Evolutionary conservation across 805 yeast genomes (phyloP).

Genomic region (Kodamaea sagamina): DNA sequence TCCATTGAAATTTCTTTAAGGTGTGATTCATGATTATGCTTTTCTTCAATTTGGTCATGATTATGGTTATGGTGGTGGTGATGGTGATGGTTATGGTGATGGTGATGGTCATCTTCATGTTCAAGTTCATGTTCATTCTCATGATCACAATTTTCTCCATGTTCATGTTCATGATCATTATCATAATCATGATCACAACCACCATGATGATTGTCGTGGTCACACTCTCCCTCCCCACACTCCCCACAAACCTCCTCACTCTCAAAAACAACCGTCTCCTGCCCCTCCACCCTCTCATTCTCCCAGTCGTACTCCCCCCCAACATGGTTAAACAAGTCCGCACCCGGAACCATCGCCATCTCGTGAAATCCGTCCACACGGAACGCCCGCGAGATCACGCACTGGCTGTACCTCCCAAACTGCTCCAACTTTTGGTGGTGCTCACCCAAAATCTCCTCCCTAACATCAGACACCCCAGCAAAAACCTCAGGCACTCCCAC

Average conservation of each 20-base stretch:
- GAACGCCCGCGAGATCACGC: slow-evolving; percentile 78
- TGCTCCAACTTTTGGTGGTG: slow-evolving; percentile 29
- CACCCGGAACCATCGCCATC: slow-evolving; percentile 83
- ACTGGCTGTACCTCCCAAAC: slow-evolving; percentile 60
- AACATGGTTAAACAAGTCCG: slow-evolving; percentile 82
- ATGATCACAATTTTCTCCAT: slow-evolving; percentile 15
- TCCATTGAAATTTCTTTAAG: slow-evolving; percentile 37
- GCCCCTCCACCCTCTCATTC: slow-evolving; percentile 16
- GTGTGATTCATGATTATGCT: slow-evolving; percentile 15
- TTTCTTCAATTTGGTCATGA: slow-evolving; percentile 16
- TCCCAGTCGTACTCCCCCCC: slow-evolving; percentile 31
- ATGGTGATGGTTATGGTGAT: slow-evolving; percentile 20
- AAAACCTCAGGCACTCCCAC: slow-evolving; percentile 43
- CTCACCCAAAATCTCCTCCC: slow-evolving; percentile 22
- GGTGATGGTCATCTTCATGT: slow-evolving; percentile 22
- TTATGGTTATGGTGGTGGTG: slow-evolving; percentile 17
- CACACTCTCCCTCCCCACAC: slow-evolving; percentile 29
- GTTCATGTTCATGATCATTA: slow-evolving; percentile 20
- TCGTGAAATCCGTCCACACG: slow-evolving; percentile 75
- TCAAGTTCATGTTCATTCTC: slow-evolving; percentile 21
- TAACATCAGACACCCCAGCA: slow-evolving; percentile 21
- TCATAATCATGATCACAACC: slow-evolving; percentile 17
- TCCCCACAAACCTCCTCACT: slow-evolving; percentile 35
- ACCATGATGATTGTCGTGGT: slow-evolving; percentile 23
- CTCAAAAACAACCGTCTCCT: slow-evolving; percentile 68